Evolutionary conservation across 306 rosid species (phyloP).

Genomic region (Vigna reflexopilosa): DNA sequence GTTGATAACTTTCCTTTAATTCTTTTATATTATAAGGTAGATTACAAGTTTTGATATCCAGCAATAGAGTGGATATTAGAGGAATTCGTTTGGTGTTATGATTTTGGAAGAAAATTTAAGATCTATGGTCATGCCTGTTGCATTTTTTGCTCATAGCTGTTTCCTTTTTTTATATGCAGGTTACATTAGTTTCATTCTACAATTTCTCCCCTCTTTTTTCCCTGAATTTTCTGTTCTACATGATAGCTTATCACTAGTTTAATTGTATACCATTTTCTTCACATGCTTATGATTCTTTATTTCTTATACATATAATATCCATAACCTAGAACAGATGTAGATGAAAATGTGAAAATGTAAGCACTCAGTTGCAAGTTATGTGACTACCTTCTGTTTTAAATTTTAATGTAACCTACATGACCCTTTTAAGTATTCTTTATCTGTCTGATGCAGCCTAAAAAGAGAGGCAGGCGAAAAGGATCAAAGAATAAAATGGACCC

Average conservation of each 20-base stretch:
- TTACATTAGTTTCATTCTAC: slow-evolving; percentile 6
- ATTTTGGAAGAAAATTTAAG: background rate
- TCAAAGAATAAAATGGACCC: slow-evolving; percentile 75
- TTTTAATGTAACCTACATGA: slow-evolving; percentile 10
- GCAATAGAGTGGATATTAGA: slow-evolving; percentile 21
- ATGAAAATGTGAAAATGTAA: background rate
- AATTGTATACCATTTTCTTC: background rate
- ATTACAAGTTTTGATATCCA: slow-evolving; percentile 27
- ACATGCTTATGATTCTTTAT: background rate
- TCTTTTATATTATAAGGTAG: slow-evolving; percentile 7
- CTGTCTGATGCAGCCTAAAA: slow-evolving; percentile 60
- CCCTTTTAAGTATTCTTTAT: slow-evolving; percentile 34
- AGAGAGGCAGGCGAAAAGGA: slow-evolving; percentile 87
- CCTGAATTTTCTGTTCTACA: slow-evolving; percentile 30
- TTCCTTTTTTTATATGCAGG: background rate
- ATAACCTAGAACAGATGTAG: slow-evolving; percentile 11
- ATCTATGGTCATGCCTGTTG: slow-evolving; percentile 1
- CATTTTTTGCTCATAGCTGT: slow-evolving; percentile 4
- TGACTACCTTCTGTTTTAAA: slow-evolving; percentile 1
- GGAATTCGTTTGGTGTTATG: slow-evolving; percentile 22
- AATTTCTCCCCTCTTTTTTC: background rate
- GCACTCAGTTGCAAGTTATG: slow-evolving; percentile 12
- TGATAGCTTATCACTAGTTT: slow-evolving; percentile 8
- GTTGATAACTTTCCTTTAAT: background rate
- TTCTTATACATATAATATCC: slow-evolving; percentile 22